Percentiles rank a stretch among this genome's conserved stretches.
Evolutionary conservation across 164 flowering plant genomes (phyloP).

Genomic region (Umbellularia californica): DNA sequence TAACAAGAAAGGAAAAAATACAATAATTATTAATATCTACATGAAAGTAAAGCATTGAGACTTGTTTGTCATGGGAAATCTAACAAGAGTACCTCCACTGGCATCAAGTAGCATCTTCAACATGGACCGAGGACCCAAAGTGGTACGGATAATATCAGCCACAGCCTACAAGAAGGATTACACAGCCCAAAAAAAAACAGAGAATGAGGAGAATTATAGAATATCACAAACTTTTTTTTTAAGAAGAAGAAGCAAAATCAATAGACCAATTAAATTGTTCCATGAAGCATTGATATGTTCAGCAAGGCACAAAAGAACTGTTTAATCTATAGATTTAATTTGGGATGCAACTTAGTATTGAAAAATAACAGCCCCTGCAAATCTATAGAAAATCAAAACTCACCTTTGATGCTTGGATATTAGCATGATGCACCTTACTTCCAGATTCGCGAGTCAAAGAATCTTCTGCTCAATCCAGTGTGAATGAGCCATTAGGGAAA

Average conservation of each 20-base stretch:
- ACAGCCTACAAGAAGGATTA: conserved; percentile 54
- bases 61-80: neutral
- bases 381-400: neutral
- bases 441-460: conserved; percentile 91
- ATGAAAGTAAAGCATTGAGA: too few species aligned
- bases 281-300: too few species aligned
- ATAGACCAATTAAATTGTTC: too few species aligned
- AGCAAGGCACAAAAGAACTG: too few species aligned
- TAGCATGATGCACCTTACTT: conserved; percentile 80
- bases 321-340: too few species aligned
- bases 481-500: neutral
- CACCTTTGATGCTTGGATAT: conserved; percentile 94
- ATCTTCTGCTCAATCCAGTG: conserved; percentile 54
- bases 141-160: conserved; percentile 94
- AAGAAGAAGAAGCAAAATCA: too few species aligned
- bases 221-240: too few species aligned
- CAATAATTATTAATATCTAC: too few species aligned
- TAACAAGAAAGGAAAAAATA: too few species aligned
- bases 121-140: conserved; percentile 98
- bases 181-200: neutral
- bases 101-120: conserved; percentile 95
- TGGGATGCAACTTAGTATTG: too few species aligned
- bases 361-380: neutral
- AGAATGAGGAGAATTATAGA: neutral
- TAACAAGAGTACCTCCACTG: conserved; percentile 53